Evolutionary conservation across 2,329 filamentous ascomycete species (phyloP).

Genomic region (Pyrenochaeta sp.): DNA sequence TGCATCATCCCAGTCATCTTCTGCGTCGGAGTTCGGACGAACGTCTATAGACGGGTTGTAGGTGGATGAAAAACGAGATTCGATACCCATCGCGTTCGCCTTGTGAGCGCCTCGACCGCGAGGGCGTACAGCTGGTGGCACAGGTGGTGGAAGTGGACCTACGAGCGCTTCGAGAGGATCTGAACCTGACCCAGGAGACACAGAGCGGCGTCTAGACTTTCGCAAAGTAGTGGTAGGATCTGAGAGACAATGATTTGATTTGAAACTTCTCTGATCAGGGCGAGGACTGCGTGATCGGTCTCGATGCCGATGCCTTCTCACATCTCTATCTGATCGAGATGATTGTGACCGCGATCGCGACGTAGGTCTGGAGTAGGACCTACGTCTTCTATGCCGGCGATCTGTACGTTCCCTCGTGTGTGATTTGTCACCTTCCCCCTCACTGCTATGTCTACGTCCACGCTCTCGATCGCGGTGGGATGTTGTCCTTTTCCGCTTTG

Average conservation of each 20-base stretch:
- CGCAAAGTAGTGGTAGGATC: constrained; percentile 2
- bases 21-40: constrained; percentile 56
- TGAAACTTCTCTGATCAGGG: background rate
- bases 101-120: constrained; percentile 44
- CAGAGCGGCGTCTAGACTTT: constrained; percentile 14
- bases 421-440: constrained; percentile 16
- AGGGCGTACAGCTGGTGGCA: constrained; percentile 51
- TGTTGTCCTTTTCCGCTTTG: constrained; percentile 26
- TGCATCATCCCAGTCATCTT: constrained; percentile 80
- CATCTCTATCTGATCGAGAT: constrained; percentile 18
- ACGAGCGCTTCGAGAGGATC: constrained; percentile 80
- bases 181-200: constrained; percentile 56
- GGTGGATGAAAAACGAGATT: constrained; percentile 76
- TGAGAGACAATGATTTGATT: background rate
- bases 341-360: constrained; percentile 33
- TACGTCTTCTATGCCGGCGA: constrained; percentile 21
- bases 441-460: constrained; percentile 13
- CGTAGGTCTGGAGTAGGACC: constrained; percentile 25
- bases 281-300: constrained; percentile 24
- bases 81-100: constrained; percentile 67
- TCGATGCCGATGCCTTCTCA: constrained; percentile 15
- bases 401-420: constrained; percentile 14
- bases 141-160: constrained; percentile 71
- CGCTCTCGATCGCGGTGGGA: constrained; percentile 20
- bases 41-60: constrained; percentile 69